These are phyloP conservation scores for Shiraia bambusicola DNA, from an alignment of 2,329 filamentous ascomycete genomes.

Conservation along the genomic window DNA sequence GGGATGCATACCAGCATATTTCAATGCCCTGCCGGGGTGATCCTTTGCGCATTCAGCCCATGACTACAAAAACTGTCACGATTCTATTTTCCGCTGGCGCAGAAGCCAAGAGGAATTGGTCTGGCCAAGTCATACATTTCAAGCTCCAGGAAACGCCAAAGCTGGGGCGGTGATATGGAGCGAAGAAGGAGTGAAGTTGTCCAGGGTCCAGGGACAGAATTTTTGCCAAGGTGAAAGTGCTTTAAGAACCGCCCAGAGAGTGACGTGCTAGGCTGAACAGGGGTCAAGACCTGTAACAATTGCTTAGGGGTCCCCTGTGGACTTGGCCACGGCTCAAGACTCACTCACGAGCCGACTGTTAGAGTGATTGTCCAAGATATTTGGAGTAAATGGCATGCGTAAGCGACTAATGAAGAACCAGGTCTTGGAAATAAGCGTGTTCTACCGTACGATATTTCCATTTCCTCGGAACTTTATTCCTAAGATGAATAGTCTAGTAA, in stretches of 20 bases:
- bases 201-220: conserved; percentile 16
- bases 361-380: too few species aligned
- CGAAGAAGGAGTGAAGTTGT: conserved; percentile 13
- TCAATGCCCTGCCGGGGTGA: background rate
- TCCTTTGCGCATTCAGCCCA: background rate
- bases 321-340: too few species aligned
- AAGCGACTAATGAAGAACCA: background rate
- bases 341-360: too few species aligned
- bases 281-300: conserved; percentile 25
- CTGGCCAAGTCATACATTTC: conserved; percentile 32
- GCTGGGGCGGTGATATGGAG: conserved; percentile 11
- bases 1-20: conserved; percentile 17
- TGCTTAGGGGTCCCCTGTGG: conserved; percentile 20
- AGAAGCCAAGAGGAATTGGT: conserved; percentile 20
- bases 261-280: conserved; percentile 6
- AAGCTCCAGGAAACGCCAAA: conserved; percentile 12
- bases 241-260: conserved; percentile 17
- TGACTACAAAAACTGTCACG: conserved; percentile 4
- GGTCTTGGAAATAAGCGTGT: conserved; percentile 5
- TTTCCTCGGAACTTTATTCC: too few species aligned
- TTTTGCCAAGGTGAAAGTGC: conserved; percentile 13
- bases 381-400: too few species aligned
- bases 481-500: too few species aligned
- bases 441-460: background rate
- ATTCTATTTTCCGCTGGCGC: conserved; percentile 10